A percentile compares a stretch with the other conserved stretches of the same genome.
Conservation (phyloP, 208 protist genomes). For the Entamoeba invadens region DNA sequence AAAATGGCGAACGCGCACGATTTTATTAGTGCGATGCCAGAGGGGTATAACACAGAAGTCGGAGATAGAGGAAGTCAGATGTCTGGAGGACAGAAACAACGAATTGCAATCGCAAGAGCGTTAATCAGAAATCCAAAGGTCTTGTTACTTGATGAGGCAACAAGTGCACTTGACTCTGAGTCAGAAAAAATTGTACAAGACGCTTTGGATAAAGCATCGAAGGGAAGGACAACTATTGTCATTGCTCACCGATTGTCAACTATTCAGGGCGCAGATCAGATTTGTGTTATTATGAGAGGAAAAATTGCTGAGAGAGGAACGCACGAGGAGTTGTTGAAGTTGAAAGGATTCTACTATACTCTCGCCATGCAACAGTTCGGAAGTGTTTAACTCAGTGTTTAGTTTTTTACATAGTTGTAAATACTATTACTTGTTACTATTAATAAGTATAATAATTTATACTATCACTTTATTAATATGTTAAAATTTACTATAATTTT, state of each 20-base stretch:
- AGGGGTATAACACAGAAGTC: background rate
- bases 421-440: no score
- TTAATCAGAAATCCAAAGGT: slow-evolving; percentile 62
- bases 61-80: slow-evolving; percentile 35
- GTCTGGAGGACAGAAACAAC: slow-evolving; percentile 71
- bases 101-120: slow-evolving; percentile 70
- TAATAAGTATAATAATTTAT: no score
- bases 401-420: background rate
- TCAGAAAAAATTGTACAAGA: slow-evolving; percentile 64
- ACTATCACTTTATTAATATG: no score
- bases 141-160: slow-evolving; percentile 72
- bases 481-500: no score
- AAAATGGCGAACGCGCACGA: background rate
- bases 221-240: slow-evolving; percentile 60
- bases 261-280: slow-evolving; percentile 64
- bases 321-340: slow-evolving; percentile 52
- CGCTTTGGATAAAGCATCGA: slow-evolving; percentile 54
- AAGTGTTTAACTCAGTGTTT: background rate
- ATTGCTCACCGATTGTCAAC: slow-evolving; percentile 74
- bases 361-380: background rate
- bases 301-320: slow-evolving; percentile 58
- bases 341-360: slow-evolving; percentile 1
- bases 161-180: slow-evolving; percentile 61
- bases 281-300: slow-evolving; percentile 70
- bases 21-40: background rate